Evolutionary conservation across 176 grass and related monocot genomes (phyloP).

Genomic region (Oryza nivara): DNA sequence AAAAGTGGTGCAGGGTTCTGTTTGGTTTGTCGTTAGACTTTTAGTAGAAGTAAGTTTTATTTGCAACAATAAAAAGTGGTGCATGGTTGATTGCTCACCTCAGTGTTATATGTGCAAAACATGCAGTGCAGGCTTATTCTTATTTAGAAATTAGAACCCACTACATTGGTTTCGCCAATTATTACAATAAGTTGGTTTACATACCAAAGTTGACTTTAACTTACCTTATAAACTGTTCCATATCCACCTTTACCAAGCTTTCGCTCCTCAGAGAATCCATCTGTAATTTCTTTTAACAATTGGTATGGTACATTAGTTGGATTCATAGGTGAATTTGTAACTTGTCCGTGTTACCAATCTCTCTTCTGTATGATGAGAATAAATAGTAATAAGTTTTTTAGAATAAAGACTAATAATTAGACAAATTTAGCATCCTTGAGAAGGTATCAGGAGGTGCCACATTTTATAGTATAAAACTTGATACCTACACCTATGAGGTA

Average conservation of each 20-base stretch:
- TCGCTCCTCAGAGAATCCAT: neutral
- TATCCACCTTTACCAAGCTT: slow-evolving; percentile 37
- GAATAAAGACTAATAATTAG: too few relatives aligned
- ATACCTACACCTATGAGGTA: too few relatives aligned
- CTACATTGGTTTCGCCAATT: neutral
- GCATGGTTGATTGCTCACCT: neutral
- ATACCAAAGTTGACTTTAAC: neutral
- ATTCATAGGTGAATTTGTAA: neutral
- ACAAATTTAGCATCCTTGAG: too few relatives aligned
- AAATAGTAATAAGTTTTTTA: neutral
- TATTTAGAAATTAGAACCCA: neutral
- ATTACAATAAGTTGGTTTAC: neutral
- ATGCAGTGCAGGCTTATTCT: neutral
- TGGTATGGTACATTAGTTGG: slow-evolving; percentile 5
- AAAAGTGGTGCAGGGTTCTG: neutral
- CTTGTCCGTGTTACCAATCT: neutral
- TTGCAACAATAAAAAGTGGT: neutral
- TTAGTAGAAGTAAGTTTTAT: neutral
- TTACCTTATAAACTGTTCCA: slow-evolving; percentile 48
- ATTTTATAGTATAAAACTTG: too few relatives aligned
- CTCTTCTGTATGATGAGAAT: neutral
- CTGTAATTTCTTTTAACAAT: slow-evolving; percentile 21
- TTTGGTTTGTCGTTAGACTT: neutral
- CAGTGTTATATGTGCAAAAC: neutral
- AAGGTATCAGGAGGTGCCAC: too few relatives aligned